Evolutionary conservation across 2,329 filamentous ascomycete species (phyloP).

Genomic region (Cladophialophora exuberans): DNA sequence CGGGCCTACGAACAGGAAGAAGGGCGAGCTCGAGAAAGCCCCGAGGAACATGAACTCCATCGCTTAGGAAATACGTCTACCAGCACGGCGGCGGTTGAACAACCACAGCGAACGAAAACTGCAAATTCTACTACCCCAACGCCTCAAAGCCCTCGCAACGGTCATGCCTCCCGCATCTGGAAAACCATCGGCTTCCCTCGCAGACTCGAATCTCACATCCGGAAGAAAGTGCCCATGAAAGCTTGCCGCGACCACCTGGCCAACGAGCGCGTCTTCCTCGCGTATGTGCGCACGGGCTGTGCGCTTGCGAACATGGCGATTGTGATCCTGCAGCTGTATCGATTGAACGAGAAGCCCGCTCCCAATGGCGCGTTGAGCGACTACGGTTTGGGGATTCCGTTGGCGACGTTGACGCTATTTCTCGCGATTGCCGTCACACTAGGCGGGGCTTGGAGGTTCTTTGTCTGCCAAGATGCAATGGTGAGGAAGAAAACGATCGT

Average conservation of each 20-base stretch:
- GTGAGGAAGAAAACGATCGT: conserved; percentile 3
- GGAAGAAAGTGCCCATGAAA: conserved; percentile 9
- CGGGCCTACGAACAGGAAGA: too few species aligned
- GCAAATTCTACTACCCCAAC: not conserved
- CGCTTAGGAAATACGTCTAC: not conserved
- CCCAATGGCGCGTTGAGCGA: conserved; percentile 9
- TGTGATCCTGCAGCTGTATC: conserved; percentile 19
- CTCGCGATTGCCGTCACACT: conserved; percentile 10
- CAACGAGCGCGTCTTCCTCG: conserved; percentile 25
- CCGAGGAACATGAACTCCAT: not conserved
- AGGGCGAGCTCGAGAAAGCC: too few species aligned
- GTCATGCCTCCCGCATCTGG: too few species aligned
- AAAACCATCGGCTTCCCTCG: not conserved
- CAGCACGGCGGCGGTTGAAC: not conserved
- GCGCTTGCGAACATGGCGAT: conserved; percentile 19
- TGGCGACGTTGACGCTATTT: conserved; percentile 11
- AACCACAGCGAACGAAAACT: too few species aligned
- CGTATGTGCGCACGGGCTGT: conserved; percentile 17
- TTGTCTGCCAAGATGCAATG: conserved; percentile 21
- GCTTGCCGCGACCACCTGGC: conserved; percentile 21
- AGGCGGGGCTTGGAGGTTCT: conserved; percentile 16
- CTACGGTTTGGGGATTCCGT: conserved; percentile 15
- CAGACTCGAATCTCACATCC: not conserved
- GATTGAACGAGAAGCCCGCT: conserved; percentile 13
- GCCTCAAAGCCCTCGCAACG: not conserved